phyloP scores from a whole-genome alignment of 2,329 filamentous ascomycete genomes.

The Microdochium trichocladiopsis region DNA sequence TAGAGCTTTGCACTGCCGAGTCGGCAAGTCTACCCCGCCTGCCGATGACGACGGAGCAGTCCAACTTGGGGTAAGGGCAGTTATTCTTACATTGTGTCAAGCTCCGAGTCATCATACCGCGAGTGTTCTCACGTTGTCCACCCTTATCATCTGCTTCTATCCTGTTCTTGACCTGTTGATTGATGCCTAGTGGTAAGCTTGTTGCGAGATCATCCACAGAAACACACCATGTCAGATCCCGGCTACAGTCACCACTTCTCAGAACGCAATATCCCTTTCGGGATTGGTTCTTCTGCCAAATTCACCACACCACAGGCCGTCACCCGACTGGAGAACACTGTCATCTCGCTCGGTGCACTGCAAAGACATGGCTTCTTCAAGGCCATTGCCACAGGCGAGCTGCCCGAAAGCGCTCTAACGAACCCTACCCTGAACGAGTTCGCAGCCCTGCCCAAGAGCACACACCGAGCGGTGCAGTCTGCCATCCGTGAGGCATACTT shows the following conservation, averaged over 20 bases:
- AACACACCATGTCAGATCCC: neutral
- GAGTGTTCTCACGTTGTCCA: neutral
- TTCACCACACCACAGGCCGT: slow-evolving; percentile 33
- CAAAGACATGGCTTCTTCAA: slow-evolving; percentile 16
- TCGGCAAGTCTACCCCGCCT: neutral
- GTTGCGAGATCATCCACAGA: too few relatives aligned
- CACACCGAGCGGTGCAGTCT: slow-evolving; percentile 29
- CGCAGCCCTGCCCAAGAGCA: slow-evolving; percentile 32
- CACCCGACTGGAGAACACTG: slow-evolving; percentile 40
- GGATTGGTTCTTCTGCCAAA: slow-evolving; percentile 34
- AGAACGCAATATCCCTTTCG: slow-evolving; percentile 44
- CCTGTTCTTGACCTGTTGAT: neutral
- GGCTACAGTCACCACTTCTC: slow-evolving; percentile 35
- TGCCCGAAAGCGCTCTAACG: slow-evolving; percentile 17
- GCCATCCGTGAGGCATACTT: slow-evolving; percentile 27
- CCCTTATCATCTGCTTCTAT: neutral
- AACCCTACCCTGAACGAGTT: slow-evolving; percentile 38
- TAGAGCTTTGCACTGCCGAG: neutral
- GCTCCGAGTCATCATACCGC: neutral
- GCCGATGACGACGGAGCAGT: slow-evolving; percentile 7
- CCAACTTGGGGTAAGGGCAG: neutral
- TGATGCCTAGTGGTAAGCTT: too few relatives aligned
- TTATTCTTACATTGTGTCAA: neutral
- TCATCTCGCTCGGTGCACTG: slow-evolving; percentile 44
- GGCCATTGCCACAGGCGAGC: slow-evolving; percentile 6